phyloP scores from a whole-genome alignment of 306 rosid genomes.

The Cucurbita pepo region DNA sequence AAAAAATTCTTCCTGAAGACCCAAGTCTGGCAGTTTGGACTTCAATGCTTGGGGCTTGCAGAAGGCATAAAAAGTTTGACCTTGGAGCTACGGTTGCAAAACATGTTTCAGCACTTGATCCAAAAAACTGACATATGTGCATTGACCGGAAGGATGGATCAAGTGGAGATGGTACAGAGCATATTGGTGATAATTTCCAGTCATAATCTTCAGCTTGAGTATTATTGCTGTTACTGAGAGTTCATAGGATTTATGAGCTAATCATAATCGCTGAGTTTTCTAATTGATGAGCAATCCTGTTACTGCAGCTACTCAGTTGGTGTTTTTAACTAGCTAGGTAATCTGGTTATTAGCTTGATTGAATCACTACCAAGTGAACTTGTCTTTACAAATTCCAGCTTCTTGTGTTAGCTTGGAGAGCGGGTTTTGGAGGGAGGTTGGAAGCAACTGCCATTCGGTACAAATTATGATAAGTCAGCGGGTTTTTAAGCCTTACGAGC shows the following conservation, averaged over 20 bases:
- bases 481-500: neutral
- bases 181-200: slow-evolving; percentile 42
- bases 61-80: slow-evolving; percentile 66
- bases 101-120: slow-evolving; percentile 52
- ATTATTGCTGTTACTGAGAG: neutral
- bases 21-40: slow-evolving; percentile 60
- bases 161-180: slow-evolving; percentile 61
- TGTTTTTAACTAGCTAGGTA: neutral
- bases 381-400: neutral
- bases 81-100: slow-evolving; percentile 67
- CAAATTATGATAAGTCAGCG: neutral
- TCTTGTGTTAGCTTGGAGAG: neutral
- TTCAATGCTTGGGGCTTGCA: slow-evolving; percentile 84
- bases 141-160: slow-evolving; percentile 57
- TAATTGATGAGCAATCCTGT: neutral
- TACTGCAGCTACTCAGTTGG: neutral
- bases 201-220: neutral
- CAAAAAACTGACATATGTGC: slow-evolving; percentile 77
- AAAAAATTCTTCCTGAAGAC: slow-evolving; percentile 22
- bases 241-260: neutral
- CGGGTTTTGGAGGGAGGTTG: neutral
- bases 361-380: neutral
- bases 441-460: neutral
- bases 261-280: neutral
- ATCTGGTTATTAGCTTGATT: neutral